Conservation (phyloP, 1,284 basidiomycete species). For the Ustilago tritici region DNA sequence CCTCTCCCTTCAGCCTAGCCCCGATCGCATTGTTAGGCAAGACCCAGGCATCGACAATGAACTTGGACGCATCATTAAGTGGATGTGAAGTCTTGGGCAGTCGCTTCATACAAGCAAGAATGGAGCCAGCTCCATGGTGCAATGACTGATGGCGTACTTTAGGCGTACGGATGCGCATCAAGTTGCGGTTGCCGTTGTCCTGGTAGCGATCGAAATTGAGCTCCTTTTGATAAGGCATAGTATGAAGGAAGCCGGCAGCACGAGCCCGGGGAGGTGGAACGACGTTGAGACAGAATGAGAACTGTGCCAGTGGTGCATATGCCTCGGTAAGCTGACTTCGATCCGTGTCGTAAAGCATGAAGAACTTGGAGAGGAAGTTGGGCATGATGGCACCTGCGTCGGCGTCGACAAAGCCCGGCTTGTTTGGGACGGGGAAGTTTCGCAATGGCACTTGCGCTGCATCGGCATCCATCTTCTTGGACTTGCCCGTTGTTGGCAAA, state of each 20-base stretch:
- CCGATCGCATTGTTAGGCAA: conserved; percentile 71
- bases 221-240: conserved; percentile 82
- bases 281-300: conserved; percentile 88
- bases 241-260: conserved; percentile 65
- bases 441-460: conserved; percentile 67
- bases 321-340: conserved; percentile 78
- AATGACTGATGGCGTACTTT: conserved; percentile 51
- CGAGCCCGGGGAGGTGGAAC: conserved; percentile 79
- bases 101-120: conserved; percentile 75
- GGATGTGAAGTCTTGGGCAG: conserved; percentile 86
- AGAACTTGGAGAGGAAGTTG: conserved; percentile 81
- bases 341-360: conserved; percentile 83
- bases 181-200: conserved; percentile 62
- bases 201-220: conserved; percentile 81
- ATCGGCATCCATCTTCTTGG: conserved; percentile 52
- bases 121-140: conserved; percentile 79
- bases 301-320: conserved; percentile 86
- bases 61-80: conserved; percentile 76
- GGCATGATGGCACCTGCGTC: conserved; percentile 76
- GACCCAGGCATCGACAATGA: conserved; percentile 86
- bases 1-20: conserved; percentile 51
- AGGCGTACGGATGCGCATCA: conserved; percentile 59
- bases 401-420: conserved; percentile 80
- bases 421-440: conserved; percentile 79
- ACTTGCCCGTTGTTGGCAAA: conserved; percentile 74